Evolutionary conservation across 169 alveolate species (phyloP).

Genomic region (Ichthyophthirius multifiliis): DNA sequence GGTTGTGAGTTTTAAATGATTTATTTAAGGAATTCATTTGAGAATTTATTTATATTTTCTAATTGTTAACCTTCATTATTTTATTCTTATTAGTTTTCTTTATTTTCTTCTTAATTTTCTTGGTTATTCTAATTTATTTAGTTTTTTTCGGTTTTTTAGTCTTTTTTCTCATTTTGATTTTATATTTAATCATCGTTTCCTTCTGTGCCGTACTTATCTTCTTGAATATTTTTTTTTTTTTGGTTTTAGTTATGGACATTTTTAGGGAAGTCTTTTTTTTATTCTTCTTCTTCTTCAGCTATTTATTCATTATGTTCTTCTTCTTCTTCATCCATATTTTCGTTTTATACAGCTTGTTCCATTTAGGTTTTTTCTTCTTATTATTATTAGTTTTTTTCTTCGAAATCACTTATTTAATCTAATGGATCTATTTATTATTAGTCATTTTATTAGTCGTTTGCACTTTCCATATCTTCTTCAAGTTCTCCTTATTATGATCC

Average conservation of each 20-base stretch:
- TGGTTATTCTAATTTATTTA: constrained; percentile 25
- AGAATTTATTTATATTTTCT: constrained; percentile 10
- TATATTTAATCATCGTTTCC: constrained; percentile 46
- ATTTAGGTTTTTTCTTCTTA: constrained; percentile 54
- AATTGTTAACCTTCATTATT: constrained; percentile 45
- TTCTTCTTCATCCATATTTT: constrained; percentile 49
- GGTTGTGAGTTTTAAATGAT: neutral
- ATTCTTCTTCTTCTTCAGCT: constrained; percentile 56
- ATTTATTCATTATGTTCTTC: constrained; percentile 51
- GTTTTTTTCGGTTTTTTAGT: constrained; percentile 47
- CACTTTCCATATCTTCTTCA: constrained; percentile 63
- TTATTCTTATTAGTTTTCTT: constrained; percentile 50
- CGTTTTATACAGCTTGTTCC: constrained; percentile 49
- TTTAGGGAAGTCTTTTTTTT: constrained; percentile 48
- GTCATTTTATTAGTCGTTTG: constrained; percentile 55
- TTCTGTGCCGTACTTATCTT: constrained; percentile 40
- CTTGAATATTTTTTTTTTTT: constrained; percentile 23
- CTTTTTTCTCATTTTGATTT: constrained; percentile 53
- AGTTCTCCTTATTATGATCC: constrained; percentile 54
- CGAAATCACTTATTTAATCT: constrained; percentile 47
- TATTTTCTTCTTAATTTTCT: constrained; percentile 48
- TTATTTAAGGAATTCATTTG: constrained; percentile 11
- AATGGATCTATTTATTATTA: constrained; percentile 49
- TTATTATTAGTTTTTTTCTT: constrained; percentile 40
- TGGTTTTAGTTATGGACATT: constrained; percentile 61